These are phyloP conservation scores for Kuraishia cidri DNA, from an alignment of 805 yeast species.

Conservation along the genomic window DNA sequence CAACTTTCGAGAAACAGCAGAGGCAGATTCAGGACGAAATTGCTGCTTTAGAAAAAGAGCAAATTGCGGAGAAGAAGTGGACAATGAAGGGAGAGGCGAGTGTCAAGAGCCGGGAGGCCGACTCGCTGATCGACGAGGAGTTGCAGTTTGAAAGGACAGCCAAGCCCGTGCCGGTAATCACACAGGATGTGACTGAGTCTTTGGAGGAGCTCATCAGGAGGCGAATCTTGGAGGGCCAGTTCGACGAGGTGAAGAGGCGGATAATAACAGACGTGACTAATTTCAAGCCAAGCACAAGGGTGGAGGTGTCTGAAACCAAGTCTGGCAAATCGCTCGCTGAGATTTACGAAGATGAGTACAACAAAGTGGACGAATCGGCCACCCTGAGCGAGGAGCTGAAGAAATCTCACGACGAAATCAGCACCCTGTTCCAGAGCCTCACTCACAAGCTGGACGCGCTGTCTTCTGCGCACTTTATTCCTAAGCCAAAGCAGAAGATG, in stretches of 20 bases:
- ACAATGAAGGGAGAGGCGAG: constrained; percentile 88
- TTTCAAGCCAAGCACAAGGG: constrained; percentile 40
- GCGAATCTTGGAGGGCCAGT: constrained; percentile 65
- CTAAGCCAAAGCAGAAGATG: constrained; percentile 77
- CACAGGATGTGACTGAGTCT: constrained; percentile 78
- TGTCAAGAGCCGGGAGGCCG: constrained; percentile 73
- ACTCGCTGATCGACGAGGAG: constrained; percentile 74
- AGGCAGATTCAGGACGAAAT: constrained; percentile 69
- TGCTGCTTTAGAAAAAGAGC: constrained; percentile 70
- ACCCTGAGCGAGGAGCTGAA: constrained; percentile 44
- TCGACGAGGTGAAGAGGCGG: constrained; percentile 79
- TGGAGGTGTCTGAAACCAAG: constrained; percentile 76
- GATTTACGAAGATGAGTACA: constrained; percentile 78
- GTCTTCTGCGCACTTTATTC: constrained; percentile 91
- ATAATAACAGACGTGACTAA: constrained; percentile 57
- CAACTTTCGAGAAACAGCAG: constrained; percentile 82
- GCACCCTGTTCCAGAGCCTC: constrained; percentile 50
- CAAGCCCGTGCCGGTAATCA: constrained; percentile 93
- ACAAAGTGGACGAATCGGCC: constrained; percentile 24
- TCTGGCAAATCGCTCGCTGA: constrained; percentile 87
- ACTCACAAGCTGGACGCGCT: constrained; percentile 76
- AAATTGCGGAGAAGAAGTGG: constrained; percentile 90
- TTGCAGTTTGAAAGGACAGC: constrained; percentile 89
- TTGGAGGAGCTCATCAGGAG: constrained; percentile 84
- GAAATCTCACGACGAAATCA: constrained; percentile 74